These are phyloP conservation scores for Xylaria sp. DNA, from an alignment of 2,329 filamentous ascomycete species.

Conservation along the genomic window DNA sequence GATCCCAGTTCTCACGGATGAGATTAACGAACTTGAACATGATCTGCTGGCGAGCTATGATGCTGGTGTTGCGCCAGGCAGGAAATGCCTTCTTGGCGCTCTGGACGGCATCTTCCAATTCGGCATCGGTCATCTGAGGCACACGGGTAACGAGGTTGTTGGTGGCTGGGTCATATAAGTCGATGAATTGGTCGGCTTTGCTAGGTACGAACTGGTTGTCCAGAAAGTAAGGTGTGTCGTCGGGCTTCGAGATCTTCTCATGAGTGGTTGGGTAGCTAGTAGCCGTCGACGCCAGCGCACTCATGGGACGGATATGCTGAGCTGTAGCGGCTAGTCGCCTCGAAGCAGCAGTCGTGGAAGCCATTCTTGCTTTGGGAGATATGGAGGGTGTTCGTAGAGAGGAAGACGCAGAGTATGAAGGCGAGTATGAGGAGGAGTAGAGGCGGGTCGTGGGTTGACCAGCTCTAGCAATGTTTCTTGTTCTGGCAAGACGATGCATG, in stretches of 20 bases:
- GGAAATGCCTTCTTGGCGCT: slow-evolving; percentile 81
- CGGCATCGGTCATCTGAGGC: slow-evolving; percentile 81
- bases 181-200: slow-evolving; percentile 76
- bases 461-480: slow-evolving; percentile 43
- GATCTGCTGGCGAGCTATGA: slow-evolving; percentile 81
- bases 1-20: slow-evolving; percentile 86
- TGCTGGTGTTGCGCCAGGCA: slow-evolving; percentile 75
- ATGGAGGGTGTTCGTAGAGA: slow-evolving; percentile 28
- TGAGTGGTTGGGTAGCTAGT: slow-evolving; percentile 76
- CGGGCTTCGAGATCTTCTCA: slow-evolving; percentile 72
- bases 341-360: slow-evolving; percentile 54
- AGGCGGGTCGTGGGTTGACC: slow-evolving; percentile 43
- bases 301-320: slow-evolving; percentile 63
- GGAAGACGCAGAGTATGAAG: slow-evolving; percentile 5
- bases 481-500: slow-evolving; percentile 48
- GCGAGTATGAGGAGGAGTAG: slow-evolving; percentile 31
- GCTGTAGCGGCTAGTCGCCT: slow-evolving; percentile 68
- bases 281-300: slow-evolving; percentile 64
- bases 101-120: slow-evolving; percentile 78
- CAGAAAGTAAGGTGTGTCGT: slow-evolving; percentile 82
- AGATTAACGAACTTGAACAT: slow-evolving; percentile 87
- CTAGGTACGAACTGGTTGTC: slow-evolving; percentile 82
- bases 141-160: slow-evolving; percentile 87
- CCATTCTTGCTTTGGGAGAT: slow-evolving; percentile 47
- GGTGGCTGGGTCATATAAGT: slow-evolving; percentile 83